These are phyloP conservation scores for Podila minutissima DNA, from an alignment of 192 early-diverging fungal species.

Conservation along the genomic window DNA sequence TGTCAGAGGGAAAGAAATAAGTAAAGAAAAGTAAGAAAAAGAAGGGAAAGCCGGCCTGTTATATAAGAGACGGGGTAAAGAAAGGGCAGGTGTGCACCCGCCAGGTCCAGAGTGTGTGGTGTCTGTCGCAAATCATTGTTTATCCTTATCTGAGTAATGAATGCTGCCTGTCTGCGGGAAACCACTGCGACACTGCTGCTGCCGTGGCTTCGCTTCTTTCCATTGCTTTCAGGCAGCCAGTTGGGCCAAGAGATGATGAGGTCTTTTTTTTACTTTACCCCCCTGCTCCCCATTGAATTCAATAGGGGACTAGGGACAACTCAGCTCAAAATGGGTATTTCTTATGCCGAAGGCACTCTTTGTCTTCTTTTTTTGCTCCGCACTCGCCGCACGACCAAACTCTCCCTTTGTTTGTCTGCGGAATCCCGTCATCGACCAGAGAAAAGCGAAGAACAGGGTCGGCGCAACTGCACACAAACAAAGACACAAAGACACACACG, in stretches of 20 bases:
- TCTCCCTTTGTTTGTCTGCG: background rate
- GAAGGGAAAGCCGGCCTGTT: too few species aligned
- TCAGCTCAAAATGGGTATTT: constrained; percentile 4
- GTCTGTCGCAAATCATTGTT: too few species aligned
- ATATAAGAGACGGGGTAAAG: background rate
- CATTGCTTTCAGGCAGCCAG: background rate
- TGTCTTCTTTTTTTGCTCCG: background rate
- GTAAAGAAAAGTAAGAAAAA: background rate
- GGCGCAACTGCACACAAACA: background rate
- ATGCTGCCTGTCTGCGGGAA: background rate
- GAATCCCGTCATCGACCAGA: background rate
- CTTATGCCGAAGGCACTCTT: background rate
- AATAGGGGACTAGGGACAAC: too few species aligned
- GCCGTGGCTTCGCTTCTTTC: background rate
- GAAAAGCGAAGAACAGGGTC: background rate
- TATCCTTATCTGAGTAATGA: background rate
- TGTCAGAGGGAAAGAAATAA: background rate
- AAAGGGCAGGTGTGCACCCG: background rate
- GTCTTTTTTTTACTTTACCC: background rate
- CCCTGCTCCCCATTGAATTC: background rate
- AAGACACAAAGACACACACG: background rate
- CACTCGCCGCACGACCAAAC: background rate
- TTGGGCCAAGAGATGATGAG: too few species aligned
- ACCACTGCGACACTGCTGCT: background rate
- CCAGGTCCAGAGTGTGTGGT: too few species aligned